phyloP scores from a whole-genome alignment of 257 asterid genomes.

The Solanum gandarillasii region DNA sequence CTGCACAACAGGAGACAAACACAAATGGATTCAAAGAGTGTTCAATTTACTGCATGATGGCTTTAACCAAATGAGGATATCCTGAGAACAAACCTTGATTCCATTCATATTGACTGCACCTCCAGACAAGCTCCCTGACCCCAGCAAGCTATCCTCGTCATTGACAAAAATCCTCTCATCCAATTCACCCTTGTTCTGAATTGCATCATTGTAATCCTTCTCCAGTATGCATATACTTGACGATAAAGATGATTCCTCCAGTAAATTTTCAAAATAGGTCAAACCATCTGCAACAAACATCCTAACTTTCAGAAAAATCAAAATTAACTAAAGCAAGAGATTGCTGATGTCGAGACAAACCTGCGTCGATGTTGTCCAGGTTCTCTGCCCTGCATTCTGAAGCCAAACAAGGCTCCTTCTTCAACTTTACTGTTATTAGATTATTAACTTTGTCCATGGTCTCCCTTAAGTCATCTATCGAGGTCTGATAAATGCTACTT shows the following conservation, averaged over 20 bases:
- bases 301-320: background rate
- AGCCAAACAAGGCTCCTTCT: conserved; percentile 46
- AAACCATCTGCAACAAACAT: conserved; percentile 56
- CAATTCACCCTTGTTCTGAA: conserved; percentile 50
- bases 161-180: conserved; percentile 83
- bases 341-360: conserved; percentile 20
- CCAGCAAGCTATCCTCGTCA: conserved; percentile 78
- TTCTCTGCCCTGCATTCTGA: conserved; percentile 45
- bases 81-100: conserved; percentile 19
- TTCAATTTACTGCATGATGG: background rate
- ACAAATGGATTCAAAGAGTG: background rate
- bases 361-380: conserved; percentile 50
- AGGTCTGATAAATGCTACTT: conserved; percentile 61
- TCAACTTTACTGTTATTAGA: conserved; percentile 49
- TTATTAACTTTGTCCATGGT: conserved; percentile 56
- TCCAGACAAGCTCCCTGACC: conserved; percentile 78
- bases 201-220: conserved; percentile 52
- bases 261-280: conserved; percentile 61
- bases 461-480: conserved; percentile 69
- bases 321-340: background rate
- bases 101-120: conserved; percentile 43
- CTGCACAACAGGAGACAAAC: conserved; percentile 27
- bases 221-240: conserved; percentile 49
- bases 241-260: conserved; percentile 56
- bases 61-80: background rate